phyloP scores from a whole-genome alignment of 768 basidiomycete genomes.

The Leccinum olivaceopallidum region DNA sequence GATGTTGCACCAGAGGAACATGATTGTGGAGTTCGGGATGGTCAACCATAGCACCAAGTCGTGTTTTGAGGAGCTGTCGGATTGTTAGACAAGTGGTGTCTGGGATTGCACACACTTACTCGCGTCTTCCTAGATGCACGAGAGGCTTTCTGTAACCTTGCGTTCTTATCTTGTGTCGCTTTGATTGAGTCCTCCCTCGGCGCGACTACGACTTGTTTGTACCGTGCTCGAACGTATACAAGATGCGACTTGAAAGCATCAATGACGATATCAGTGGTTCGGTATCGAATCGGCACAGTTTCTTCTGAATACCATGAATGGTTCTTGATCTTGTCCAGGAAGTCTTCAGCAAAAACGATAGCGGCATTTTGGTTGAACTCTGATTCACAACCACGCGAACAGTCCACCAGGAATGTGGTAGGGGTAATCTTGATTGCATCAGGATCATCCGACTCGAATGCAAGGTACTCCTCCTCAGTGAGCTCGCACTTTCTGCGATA shows the following conservation, averaged over 20 bases:
- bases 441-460: no score
- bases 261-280: neutral
- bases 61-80: neutral
- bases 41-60: neutral
- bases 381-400: no score
- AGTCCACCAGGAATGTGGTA: no score
- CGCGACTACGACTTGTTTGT: neutral
- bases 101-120: neutral
- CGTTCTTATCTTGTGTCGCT: neutral
- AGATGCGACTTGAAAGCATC: neutral
- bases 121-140: neutral
- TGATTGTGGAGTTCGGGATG: neutral
- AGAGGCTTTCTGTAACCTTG: neutral
- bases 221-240: neutral
- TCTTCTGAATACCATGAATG: neutral
- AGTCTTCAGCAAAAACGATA: no score
- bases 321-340: neutral
- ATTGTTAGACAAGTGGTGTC: neutral
- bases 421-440: no score
- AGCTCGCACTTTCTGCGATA: no score
- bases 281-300: neutral
- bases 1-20: neutral
- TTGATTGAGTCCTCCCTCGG: neutral
- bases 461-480: no score
- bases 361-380: no score